phyloP scores from a whole-genome alignment of 257 asterid species.

The Nyctanthes arbortristis region DNA sequence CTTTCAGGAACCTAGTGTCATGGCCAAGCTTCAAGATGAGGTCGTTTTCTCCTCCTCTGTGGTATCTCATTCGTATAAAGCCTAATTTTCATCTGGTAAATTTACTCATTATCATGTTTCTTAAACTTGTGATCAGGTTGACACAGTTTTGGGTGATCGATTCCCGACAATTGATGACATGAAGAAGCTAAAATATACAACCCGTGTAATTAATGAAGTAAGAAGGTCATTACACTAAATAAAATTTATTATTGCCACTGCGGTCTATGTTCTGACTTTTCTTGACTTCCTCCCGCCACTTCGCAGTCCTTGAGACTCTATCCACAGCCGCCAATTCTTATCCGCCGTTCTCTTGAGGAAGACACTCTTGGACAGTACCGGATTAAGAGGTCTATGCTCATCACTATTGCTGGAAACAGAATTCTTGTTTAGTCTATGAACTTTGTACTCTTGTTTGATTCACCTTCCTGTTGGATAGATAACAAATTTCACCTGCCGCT shows the following conservation, averaged over 20 bases:
- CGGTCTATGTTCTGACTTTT: conserved; percentile 13
- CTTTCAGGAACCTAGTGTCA: conserved; percentile 77
- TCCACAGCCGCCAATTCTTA: conserved; percentile 96
- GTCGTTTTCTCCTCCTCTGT: conserved; percentile 34
- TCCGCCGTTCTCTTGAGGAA: conserved; percentile 85
- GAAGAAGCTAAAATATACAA: conserved; percentile 94
- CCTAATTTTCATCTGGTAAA: conserved; percentile 16
- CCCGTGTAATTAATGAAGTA: conserved; percentile 91
- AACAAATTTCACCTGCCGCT: background rate
- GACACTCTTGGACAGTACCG: conserved; percentile 84
- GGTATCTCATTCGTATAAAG: background rate
- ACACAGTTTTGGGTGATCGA: conserved; percentile 88
- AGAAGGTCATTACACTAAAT: conserved; percentile 31
- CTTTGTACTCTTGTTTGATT: background rate
- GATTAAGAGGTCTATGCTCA: conserved; percentile 62
- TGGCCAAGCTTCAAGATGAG: conserved; percentile 96
- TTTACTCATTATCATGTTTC: conserved; percentile 20
- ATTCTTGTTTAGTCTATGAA: background rate
- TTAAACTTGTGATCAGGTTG: conserved; percentile 56
- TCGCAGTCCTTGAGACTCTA: conserved; percentile 92
- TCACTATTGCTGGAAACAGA: conserved; percentile 8
- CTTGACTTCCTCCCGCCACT: background rate
- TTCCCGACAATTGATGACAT: conserved; percentile 86
- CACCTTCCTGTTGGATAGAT: background rate
- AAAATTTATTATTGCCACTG: conserved; percentile 14